A percentile compares a stretch with the other conserved stretches of the same genome.
Evolutionary conservation across 1,284 basidiomycete species (phyloP).

Genomic region (Naganishia sp.): DNA sequence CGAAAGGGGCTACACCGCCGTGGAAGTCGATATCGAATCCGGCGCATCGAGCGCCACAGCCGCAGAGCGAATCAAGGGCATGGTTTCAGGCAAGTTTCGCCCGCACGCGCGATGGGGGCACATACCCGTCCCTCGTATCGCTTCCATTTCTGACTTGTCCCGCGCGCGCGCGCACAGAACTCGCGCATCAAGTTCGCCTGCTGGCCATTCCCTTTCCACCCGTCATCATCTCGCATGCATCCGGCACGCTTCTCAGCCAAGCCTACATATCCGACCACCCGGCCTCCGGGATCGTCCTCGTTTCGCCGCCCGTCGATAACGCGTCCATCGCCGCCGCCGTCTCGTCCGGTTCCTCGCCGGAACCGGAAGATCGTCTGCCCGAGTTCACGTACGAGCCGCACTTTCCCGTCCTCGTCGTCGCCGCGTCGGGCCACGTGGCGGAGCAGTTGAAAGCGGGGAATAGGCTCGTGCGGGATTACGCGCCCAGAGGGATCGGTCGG

Average conservation of each 20-base stretch:
- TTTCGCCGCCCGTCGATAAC: slow-evolving; percentile 58
- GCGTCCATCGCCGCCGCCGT: neutral
- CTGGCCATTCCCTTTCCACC: slow-evolving; percentile 65
- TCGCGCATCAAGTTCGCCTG: slow-evolving; percentile 51
- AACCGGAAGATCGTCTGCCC: slow-evolving; percentile 48
- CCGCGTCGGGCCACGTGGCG: slow-evolving; percentile 47
- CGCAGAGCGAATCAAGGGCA: slow-evolving; percentile 50
- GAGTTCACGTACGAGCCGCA: slow-evolving; percentile 66
- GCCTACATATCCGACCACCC: slow-evolving; percentile 68
- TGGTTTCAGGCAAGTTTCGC: slow-evolving; percentile 52
- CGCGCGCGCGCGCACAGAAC: slow-evolving; percentile 31
- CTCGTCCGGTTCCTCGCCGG: neutral
- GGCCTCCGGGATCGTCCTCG: slow-evolving; percentile 63
- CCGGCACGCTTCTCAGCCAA: slow-evolving; percentile 62
- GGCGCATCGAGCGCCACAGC: slow-evolving; percentile 32
- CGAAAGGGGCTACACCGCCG: slow-evolving; percentile 63
- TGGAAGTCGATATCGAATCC: slow-evolving; percentile 60
- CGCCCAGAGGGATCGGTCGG: slow-evolving; percentile 39
- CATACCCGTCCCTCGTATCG: neutral
- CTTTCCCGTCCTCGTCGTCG: slow-evolving; percentile 65
- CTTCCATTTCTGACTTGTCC: neutral
- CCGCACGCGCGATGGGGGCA: neutral
- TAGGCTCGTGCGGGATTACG: slow-evolving; percentile 37
- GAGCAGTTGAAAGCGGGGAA: slow-evolving; percentile 30
- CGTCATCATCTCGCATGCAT: slow-evolving; percentile 61